Evolutionary conservation across 2,329 filamentous ascomycete species (phyloP), one percentile per base, ranked within the genome.

Genomic region (Fusarium goolgardi): DNA sequence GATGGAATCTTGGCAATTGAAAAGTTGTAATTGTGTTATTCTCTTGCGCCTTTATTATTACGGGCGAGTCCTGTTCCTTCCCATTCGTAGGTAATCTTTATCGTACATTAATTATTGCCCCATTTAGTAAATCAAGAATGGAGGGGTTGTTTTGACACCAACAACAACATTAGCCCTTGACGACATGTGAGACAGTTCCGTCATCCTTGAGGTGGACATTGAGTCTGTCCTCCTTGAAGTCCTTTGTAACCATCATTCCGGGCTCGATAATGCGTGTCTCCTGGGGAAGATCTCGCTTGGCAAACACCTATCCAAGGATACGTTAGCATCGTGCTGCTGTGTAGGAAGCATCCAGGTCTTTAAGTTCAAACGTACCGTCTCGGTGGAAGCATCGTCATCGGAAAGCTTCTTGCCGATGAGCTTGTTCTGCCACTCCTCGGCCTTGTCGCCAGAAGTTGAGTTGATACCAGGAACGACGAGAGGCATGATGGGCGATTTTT

Each of bases 391-490:
- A 20, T 78, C 75, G 12, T 71, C 86, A n/a, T 74, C 87, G 13
- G 82, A 82, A 15, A 90, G 77, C 47, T 82, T 89, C 85, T 90
- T 90, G 74, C 88, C 88, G 45, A 87, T 83, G 6, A 90, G 81
- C 81, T 89, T 88, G 78, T 83, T 84, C 69, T 79, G 80, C 88
- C 88, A 90, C 72, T 87, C 81, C 61, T 87, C 80, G 35, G 83
- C 86, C 78, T 82, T 81, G 75, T 79, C 74, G 66, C 76, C 76
- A 40, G 81, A 77, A 64, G 78, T 79, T 65, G 78, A 81, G 66
- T 81, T 88, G 71, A 89, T 79, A 74, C 85, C 86, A 56, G 87
- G 87, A 20, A 88, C 83, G 71, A 90, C 82, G 78, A 90, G 87
- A 85, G 88, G 88, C 88, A 90, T 89, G 80, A n/a, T 76, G 62